Evolutionary conservation across 768 basidiomycete genomes (phyloP), one percentile per base, ranked within the genome.

Genomic region (Auricularia auricula-judae): DNA sequence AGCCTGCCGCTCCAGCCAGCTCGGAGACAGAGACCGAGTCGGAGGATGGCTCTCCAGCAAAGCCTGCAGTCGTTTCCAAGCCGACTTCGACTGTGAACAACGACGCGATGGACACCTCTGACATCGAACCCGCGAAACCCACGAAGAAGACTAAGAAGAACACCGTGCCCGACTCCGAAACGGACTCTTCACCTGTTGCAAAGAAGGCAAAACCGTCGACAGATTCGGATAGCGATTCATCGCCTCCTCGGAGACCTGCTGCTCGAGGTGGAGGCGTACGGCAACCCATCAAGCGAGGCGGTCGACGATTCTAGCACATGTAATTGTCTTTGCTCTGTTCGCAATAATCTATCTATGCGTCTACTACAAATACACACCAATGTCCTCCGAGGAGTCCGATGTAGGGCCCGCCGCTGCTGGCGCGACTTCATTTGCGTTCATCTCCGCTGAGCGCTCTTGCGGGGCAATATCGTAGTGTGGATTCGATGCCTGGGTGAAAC

Each of bases 381-480:
- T 33, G 4, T 59, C 56, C 5, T 10, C 4, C 8, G 5, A 8
- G 4, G 14, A 16, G 11, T 51, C 47, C 4, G 47, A 51, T 10
- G 10, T 10, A n/a, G 54, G 14, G 10, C 14, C 14, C n/a, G 23
- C 11, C 23, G 54, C n/a, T 16, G 10, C 8, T 18, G n/a, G 54
- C 54, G 16, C 14, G 54, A 61, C 36, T 29, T 29, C 29, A 29
- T 58, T 21, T n/a, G 54, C 54, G 36, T 5, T 53, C 33, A 36
- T 58, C 35, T 60, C n/a, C 53, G 54, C 62, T 4, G 35, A 5
- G 11, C 23, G 14, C 11, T 59, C 23, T 29, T 29, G 42, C 35
- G 23, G 29, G 11, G 62, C 63, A 7, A 74, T 64, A 59, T 78
- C 76, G 70, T 84, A 85, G 71, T 87, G 85, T n/a, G 70, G 66